Base-by-base conservation (phyloP, 495 filamentous ascomycete species). In the Cercophora sp. region DNA sequence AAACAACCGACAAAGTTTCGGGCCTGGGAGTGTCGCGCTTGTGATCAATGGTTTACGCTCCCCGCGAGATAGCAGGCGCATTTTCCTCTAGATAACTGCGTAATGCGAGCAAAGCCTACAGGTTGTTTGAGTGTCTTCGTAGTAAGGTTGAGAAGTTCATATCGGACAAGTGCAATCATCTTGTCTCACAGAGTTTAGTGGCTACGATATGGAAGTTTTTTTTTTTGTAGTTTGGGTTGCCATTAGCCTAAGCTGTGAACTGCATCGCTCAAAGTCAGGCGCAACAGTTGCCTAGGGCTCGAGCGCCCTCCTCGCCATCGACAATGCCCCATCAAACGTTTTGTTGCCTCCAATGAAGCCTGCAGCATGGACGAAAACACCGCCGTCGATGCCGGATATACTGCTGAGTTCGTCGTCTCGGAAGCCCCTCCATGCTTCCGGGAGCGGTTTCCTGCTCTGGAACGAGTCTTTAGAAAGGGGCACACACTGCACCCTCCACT, bases 331-430 rank as follows among this genome's bases (percentile, higher is more conserved):
- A 43, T 94, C 89, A 62, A 84, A 90, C 0, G 85, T 92, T 74
- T 85, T 84, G 66, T 96, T 94, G 2, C 93, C 93, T 15, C 94
- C 93, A 67, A 97, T 96, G 67, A 98, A 98, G 4, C 93, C 94
- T 47, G 84, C 85, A 6, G 93, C 91, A 60, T 98, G 93, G 47
- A 96, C 86, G 66, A 98, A 98, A 19, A 97, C 83, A 32, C 87
- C 81, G 5, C 92, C 93, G 23, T 72, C 71, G 4, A 93, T 74
- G 0, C 89, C 89, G 27, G 80, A 70, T 5, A 94, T 76, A 51
- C 80, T 73, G 64, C 89, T 86, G 51, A 98, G 71, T 64, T 89
- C 79, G 59, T 87, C 83, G 63, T 97, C 93, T 18, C 94, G 79
- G 44, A 93, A 78, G 1, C 94, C 93, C 44, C 91, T 83, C 93